Base-by-base conservation (phyloP, 805 yeast genomes). In the Sungouiozyma ichnusensis region DNA sequence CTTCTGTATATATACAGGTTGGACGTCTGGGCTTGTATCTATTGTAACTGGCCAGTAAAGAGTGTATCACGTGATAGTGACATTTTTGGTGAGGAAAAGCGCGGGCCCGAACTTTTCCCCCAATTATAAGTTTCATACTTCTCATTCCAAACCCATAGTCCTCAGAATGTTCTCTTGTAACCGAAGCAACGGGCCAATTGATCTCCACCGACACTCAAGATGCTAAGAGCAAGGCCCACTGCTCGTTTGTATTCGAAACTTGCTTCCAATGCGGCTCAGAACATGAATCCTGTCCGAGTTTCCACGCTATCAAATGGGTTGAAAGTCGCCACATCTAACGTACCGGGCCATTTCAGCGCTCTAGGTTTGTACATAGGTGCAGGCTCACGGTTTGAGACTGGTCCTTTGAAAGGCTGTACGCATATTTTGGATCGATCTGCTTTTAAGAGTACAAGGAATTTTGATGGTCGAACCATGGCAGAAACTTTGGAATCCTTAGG, bases 261-360 rank as follows among this genome's bases (percentile, higher is more conserved):
- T 6, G 29, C 46, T 2, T 37, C 48, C 27, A 49, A 45, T 35
- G 57, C 48, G 8, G 48, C 50, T 16, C 53, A 24, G 11, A 11
- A 24, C 29, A 7, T 24, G 9, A 24, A 24, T 11, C 29, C 29
- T 7, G 29, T 52, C 37, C 56, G 49, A 37, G 20, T 66, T 19
- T 56, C 72, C 2, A 67, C 78, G 0, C 67, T 90, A 29, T 50
- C 72, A 5, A 90, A 87, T 63, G 97, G 97, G 2, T 65, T 88
- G 32, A 71, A 81, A 48, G 81, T 90, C 4, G 88, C 86, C 9
- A 82, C 94, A 3, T 92, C 86, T 46, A 78, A 84, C 36, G 74
- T 82, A 0, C 92, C 96, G 1, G 87, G 94, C 33, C 95, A 88
- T 62, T 92, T 92, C 58, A 73, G 90, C 44, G 95, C 96, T 0